Percentiles rank a stretch among this genome's conserved stretches.
Evolutionary conservation across 2,329 filamentous ascomycete species (phyloP).

Genomic region (Penicillium janthinellum): DNA sequence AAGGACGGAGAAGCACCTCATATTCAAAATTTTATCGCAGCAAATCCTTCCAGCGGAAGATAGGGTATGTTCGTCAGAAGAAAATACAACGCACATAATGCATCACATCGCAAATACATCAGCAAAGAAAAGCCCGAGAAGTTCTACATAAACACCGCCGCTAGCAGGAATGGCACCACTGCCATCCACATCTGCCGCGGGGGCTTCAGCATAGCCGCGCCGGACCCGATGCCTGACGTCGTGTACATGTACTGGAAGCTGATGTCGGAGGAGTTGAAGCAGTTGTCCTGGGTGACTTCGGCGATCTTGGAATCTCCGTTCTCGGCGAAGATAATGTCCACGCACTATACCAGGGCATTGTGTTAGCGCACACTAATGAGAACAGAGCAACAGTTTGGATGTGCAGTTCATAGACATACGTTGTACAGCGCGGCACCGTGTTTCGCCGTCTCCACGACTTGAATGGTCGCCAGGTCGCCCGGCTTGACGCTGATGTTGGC

Average conservation of each 20-base stretch:
- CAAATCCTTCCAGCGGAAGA: not conserved
- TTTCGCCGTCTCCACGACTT: constrained; percentile 78
- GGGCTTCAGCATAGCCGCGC: constrained; percentile 21
- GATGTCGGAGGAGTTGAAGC: constrained; percentile 81
- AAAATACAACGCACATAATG: not conserved
- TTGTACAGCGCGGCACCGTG: constrained; percentile 84
- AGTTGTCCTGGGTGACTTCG: constrained; percentile 78
- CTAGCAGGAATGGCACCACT: constrained; percentile 32
- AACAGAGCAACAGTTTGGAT: too few species aligned
- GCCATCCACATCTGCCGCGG: constrained; percentile 21
- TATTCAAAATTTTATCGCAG: not conserved
- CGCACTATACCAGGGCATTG: constrained; percentile 63
- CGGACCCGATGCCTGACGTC: constrained; percentile 31
- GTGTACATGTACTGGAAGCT: constrained; percentile 74
- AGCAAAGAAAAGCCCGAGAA: not conserved
- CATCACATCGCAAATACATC: not conserved
- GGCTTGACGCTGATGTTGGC: constrained; percentile 67
- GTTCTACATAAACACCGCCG: constrained; percentile 16
- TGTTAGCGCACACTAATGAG: not conserved
- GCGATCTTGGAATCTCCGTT: constrained; percentile 67
- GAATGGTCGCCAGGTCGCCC: constrained; percentile 90
- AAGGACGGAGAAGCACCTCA: not conserved
- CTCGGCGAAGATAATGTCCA: constrained; percentile 89
- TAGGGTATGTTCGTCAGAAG: not conserved
- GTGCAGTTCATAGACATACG: constrained; percentile 52